Evolutionary conservation across 768 basidiomycete species (phyloP), one percentile per base, ranked within the genome.

Genomic region (Pholiota molesta): DNA sequence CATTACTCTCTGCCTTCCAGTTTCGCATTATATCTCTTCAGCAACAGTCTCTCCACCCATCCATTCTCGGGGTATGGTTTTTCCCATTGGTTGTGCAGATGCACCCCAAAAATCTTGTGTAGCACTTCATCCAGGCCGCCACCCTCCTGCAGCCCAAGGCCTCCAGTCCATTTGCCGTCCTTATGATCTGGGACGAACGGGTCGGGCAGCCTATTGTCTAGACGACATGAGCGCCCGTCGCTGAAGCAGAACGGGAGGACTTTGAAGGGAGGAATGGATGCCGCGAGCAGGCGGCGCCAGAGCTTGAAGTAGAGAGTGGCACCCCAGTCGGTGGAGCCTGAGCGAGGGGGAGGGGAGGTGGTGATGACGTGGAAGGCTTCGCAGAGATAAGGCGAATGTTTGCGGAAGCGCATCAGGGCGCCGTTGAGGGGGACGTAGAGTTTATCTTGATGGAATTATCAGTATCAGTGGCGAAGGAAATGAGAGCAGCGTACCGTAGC

Each of bases 21-120:
- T 65, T 72, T 76, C 57, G 61, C 64, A 57, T 91, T 87, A 65
- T 91, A 91, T 70, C 79, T 78, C 65, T 75, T 78, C 72, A 96
- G 73, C 65, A 99, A 74, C 66, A 97, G 68, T 68, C 91, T 79
- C 60, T 92, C 87, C 5, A 99, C 88, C 96, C 96, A 98, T 0
- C 97, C 97, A 2, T 78, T 85, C 17, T 73, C 71, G 0, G 97
- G 95, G 71, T 91, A 99, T 54, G 76, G 75, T 79, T 95, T 97
- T 56, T 90, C 85, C 96, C 97, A 99, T 74, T 95, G 95, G 74
- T 98, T 97, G 73, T 99, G 97, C 68, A 99, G 71, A 76, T 98
- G 97, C 37, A 99, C 84, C 0, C 88, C 84, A 77, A 97, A 99
- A 13, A 97, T 83, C 62, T 91, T 88, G 16, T 78, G 75, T 29